Evolutionary conservation across 1,284 basidiomycete genomes (phyloP).

Genomic region (Ganoderma meredithae): DNA sequence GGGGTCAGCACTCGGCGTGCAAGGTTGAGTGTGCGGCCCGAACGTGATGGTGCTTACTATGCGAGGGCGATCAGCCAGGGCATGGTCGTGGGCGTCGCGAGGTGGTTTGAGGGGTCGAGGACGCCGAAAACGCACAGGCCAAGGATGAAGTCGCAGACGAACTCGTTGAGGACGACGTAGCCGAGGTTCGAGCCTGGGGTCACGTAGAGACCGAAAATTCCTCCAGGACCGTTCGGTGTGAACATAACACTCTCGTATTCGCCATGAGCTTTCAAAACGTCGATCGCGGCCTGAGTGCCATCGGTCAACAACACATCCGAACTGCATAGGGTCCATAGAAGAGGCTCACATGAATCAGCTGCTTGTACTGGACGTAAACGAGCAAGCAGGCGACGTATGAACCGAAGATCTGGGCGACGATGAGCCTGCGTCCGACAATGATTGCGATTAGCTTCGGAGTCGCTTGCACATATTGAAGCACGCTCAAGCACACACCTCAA

Average conservation of each 20-base stretch:
- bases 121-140: slow-evolving; percentile 62
- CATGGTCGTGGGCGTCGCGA: slow-evolving; percentile 59
- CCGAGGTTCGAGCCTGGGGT: slow-evolving; percentile 58
- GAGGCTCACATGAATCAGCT: slow-evolving; percentile 50
- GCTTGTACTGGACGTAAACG: slow-evolving; percentile 68
- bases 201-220: slow-evolving; percentile 66
- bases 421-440: slow-evolving; percentile 52
- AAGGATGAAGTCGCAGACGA: slow-evolving; percentile 71
- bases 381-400: slow-evolving; percentile 66
- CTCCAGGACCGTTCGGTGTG: slow-evolving; percentile 65
- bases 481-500: slow-evolving; percentile 47
- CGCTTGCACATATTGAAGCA: neutral
- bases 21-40: neutral
- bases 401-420: slow-evolving; percentile 68
- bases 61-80: slow-evolving; percentile 63
- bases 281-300: slow-evolving; percentile 47
- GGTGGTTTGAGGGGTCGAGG: slow-evolving; percentile 67
- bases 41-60: slow-evolving; percentile 50
- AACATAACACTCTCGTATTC: slow-evolving; percentile 54
- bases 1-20: neutral
- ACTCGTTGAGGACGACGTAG: slow-evolving; percentile 69
- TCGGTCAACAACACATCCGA: neutral
- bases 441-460: neutral
- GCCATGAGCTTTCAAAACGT: slow-evolving; percentile 49
- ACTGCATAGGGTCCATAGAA: neutral